phyloP scores from a whole-genome alignment of 2,329 filamentous ascomycete species.

The Aspergillus uvarum region DNA sequence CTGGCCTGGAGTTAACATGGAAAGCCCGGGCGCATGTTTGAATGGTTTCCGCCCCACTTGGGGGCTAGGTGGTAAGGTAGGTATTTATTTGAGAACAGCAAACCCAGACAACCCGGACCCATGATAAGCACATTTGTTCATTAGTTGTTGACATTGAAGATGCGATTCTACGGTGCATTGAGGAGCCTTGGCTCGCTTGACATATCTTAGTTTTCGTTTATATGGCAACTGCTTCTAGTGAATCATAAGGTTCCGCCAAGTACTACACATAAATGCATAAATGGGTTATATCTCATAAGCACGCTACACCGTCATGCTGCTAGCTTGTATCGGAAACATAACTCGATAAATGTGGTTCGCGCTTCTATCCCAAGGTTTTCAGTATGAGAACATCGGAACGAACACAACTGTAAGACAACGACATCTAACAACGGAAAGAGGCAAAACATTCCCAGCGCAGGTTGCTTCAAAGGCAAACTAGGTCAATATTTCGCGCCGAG shows the following conservation, averaged over 20 bases:
- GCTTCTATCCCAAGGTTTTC: background rate
- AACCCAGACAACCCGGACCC: background rate
- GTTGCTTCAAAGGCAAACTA: conserved; percentile 4
- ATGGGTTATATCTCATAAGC: too few species aligned
- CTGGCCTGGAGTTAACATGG: conserved; percentile 25
- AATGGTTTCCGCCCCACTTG: conserved; percentile 16
- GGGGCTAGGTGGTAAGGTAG: background rate
- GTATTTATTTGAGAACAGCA: background rate
- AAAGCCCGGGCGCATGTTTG: conserved; percentile 17
- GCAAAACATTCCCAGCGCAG: conserved; percentile 9
- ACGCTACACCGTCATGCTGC: background rate
- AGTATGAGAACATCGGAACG: background rate
- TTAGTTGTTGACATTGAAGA: background rate
- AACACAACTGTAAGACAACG: background rate
- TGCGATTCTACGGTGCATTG: background rate
- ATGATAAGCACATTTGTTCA: background rate
- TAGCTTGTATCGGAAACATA: background rate
- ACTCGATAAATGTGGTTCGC: background rate
- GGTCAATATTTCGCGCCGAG: background rate
- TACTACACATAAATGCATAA: too few species aligned
- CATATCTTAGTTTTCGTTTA: background rate
- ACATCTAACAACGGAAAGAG: background rate
- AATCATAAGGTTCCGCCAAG: too few species aligned
- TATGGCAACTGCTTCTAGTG: background rate
- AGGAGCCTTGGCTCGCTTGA: background rate